Percentiles rank a stretch among this genome's conserved stretches.
Evolutionary conservation across 2,329 filamentous ascomycete species (phyloP).

Genomic region (Colletotrichum chrysophilum): DNA sequence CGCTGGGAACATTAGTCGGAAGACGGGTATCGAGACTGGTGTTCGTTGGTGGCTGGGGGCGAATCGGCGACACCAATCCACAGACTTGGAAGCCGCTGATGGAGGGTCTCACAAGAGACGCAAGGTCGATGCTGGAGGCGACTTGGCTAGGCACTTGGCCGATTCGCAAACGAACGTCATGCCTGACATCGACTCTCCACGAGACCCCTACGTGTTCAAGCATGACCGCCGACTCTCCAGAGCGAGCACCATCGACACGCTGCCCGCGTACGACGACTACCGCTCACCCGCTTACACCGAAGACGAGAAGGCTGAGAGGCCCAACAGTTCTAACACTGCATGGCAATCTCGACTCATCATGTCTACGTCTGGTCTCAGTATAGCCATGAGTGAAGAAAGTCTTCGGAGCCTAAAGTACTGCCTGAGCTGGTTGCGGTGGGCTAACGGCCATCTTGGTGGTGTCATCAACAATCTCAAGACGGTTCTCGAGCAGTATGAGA

Average conservation of each 20-base stretch:
- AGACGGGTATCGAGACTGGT: slow-evolving; percentile 86
- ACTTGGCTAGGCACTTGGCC: slow-evolving; percentile 23
- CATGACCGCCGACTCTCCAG: slow-evolving; percentile 64
- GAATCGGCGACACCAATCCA: slow-evolving; percentile 55
- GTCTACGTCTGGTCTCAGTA: slow-evolving; percentile 87
- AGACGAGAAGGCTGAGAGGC: slow-evolving; percentile 38
- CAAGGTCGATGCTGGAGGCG: slow-evolving; percentile 53
- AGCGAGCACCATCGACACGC: slow-evolving; percentile 72
- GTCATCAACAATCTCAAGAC: slow-evolving; percentile 76
- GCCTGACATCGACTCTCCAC: slow-evolving; percentile 21
- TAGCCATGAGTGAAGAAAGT: slow-evolving; percentile 90
- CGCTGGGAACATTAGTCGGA: slow-evolving; percentile 81
- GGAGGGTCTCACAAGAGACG: slow-evolving; percentile 62
- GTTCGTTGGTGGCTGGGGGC: slow-evolving; percentile 82
- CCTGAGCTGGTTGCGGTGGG: slow-evolving; percentile 78
- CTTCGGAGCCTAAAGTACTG: slow-evolving; percentile 86
- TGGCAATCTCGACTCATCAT: slow-evolving; percentile 89
- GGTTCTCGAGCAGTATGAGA: slow-evolving; percentile 82
- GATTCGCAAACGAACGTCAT: slow-evolving; percentile 16
- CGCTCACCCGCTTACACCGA: slow-evolving; percentile 79
- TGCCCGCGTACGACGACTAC: slow-evolving; percentile 84
- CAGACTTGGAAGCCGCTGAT: slow-evolving; percentile 51
- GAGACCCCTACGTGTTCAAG: slow-evolving; percentile 27
- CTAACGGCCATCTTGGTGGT: slow-evolving; percentile 80
- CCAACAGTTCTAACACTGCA: slow-evolving; percentile 33